Percentiles rank a stretch among this genome's conserved stretches.
Evolutionary conservation across 257 asterid genomes (phyloP).

Genomic region (Dorcoceras hygrometricum): DNA sequence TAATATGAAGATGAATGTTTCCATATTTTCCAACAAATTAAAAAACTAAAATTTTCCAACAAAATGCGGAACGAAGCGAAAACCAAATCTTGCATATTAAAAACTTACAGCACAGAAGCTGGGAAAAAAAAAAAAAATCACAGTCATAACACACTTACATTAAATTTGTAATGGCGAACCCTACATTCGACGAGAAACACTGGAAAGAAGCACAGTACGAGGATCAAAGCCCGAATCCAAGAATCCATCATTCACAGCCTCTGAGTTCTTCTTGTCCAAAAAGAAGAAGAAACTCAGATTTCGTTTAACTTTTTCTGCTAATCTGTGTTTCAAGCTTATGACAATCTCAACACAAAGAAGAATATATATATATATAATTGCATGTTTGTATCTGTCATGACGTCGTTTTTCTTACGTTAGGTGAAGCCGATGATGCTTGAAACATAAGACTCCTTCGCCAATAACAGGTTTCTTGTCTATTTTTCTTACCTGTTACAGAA

Average conservation of each 20-base stretch:
- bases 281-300: not conserved
- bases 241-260: conserved; percentile 34
- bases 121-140: too few species aligned
- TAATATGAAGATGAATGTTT: too few species aligned
- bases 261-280: not conserved
- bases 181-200: conserved; percentile 38
- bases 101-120: not conserved
- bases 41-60: not conserved
- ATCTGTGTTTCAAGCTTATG: conserved; percentile 34
- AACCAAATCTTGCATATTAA: not conserved
- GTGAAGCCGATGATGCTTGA: conserved; percentile 50
- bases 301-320: conserved; percentile 21
- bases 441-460: conserved; percentile 25
- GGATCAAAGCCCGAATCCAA: conserved; percentile 39
- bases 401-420: conserved; percentile 73
- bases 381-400: conserved; percentile 29
- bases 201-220: conserved; percentile 42
- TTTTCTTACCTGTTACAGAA: conserved; percentile 31
- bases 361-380: conserved; percentile 43
- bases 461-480: conserved; percentile 16
- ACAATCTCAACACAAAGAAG: conserved; percentile 36
- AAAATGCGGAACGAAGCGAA: not conserved
- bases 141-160: conserved; percentile 43
- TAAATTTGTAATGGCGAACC: conserved; percentile 78
- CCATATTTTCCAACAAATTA: too few species aligned